phyloP scores from a whole-genome alignment of 1,139 yeast genomes.

The Yamadazyma songkhlaensis region DNA sequence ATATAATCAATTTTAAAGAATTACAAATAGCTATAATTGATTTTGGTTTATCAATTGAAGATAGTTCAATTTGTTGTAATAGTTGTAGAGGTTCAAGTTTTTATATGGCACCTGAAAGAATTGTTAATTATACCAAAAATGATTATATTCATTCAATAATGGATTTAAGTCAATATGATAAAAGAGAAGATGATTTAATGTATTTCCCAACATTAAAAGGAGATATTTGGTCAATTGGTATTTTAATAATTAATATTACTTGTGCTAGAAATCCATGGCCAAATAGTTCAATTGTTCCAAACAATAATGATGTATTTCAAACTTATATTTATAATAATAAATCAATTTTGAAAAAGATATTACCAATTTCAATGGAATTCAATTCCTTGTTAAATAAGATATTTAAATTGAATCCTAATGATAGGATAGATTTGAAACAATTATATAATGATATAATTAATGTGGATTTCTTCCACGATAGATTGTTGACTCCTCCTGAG shows the following conservation, averaged over 20 bases:
- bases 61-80: constrained; percentile 59
- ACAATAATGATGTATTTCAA: constrained; percentile 55
- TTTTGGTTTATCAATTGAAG: constrained; percentile 77
- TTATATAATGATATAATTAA: constrained; percentile 40
- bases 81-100: constrained; percentile 85
- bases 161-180: constrained; percentile 26
- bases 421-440: constrained; percentile 52
- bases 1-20: constrained; percentile 50
- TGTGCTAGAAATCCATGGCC: constrained; percentile 94
- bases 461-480: constrained; percentile 40
- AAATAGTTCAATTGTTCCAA: constrained; percentile 62
- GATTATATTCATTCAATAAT: constrained; percentile 24
- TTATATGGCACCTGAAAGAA: constrained; percentile 92
- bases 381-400: constrained; percentile 53
- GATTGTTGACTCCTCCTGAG: constrained; percentile 16
- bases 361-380: constrained; percentile 66
- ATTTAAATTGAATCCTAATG: constrained; percentile 61
- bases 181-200: constrained; percentile 18
- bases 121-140: constrained; percentile 45
- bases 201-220: constrained; percentile 70
- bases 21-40: constrained; percentile 68
- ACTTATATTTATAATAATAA: constrained; percentile 35
- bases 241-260: constrained; percentile 72
- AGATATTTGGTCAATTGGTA: constrained; percentile 88
- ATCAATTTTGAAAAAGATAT: constrained; percentile 38